Conservation (phyloP, 2,329 filamentous ascomycete species). For the Cytospora schulzeri region DNA sequence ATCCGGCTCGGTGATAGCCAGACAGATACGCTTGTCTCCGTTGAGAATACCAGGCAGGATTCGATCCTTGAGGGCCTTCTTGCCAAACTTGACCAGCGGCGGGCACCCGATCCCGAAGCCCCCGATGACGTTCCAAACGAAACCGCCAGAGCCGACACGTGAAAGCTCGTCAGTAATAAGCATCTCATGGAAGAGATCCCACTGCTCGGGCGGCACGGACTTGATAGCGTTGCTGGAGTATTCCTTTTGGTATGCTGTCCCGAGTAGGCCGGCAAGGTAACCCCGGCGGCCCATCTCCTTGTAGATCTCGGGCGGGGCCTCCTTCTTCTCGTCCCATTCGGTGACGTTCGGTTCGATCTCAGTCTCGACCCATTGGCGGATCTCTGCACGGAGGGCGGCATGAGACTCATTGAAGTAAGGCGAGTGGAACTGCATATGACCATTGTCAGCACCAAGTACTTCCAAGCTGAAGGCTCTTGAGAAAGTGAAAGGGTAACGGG, state of each 20-base stretch:
- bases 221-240: slow-evolving; percentile 72
- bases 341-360: slow-evolving; percentile 89
- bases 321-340: slow-evolving; percentile 96
- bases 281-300: slow-evolving; percentile 92
- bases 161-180: slow-evolving; percentile 93
- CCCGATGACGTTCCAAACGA: slow-evolving; percentile 95
- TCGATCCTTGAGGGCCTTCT: slow-evolving; percentile 79
- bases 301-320: slow-evolving; percentile 86
- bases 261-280: slow-evolving; percentile 90
- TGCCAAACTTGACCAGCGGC: slow-evolving; percentile 88
- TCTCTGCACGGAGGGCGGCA: slow-evolving; percentile 84
- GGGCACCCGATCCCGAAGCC: slow-evolving; percentile 96
- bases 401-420: slow-evolving; percentile 96
- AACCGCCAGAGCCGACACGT: slow-evolving; percentile 82
- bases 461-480: neutral
- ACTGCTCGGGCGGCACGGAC: slow-evolving; percentile 82
- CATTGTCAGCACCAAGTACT: neutral
- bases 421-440: slow-evolving; percentile 75
- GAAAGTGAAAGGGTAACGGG: neutral
- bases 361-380: slow-evolving; percentile 87
- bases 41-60: slow-evolving; percentile 85
- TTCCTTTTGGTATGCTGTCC: slow-evolving; percentile 77
- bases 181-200: slow-evolving; percentile 99
- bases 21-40: slow-evolving; percentile 95
- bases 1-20: slow-evolving; percentile 96